Percentiles rank a stretch among this genome's conserved stretches.
Conservation (phyloP, 441 rosid species). For the Eutrema salsugineum region DNA sequence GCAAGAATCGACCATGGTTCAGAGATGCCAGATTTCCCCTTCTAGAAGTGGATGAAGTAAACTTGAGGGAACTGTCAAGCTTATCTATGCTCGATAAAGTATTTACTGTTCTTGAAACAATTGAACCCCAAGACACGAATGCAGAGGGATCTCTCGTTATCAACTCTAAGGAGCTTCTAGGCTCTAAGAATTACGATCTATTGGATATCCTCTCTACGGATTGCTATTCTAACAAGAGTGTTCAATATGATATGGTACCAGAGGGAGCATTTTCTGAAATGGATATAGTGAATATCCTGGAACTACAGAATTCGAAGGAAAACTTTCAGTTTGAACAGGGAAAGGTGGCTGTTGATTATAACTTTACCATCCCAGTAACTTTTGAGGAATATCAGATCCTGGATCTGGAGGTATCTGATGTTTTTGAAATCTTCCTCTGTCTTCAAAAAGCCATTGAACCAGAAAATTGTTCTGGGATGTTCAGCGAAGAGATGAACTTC, state of each 20-base stretch:
- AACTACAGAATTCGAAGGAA: conserved; percentile 26
- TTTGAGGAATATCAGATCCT: conserved; percentile 64
- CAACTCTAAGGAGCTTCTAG: conserved; percentile 45
- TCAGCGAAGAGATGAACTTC: conserved; percentile 58
- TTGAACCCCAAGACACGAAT: conserved; percentile 33
- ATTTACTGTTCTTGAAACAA: conserved; percentile 45
- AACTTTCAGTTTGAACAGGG: conserved; percentile 31
- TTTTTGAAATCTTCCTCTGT: conserved; percentile 42
- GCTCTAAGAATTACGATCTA: conserved; percentile 37
- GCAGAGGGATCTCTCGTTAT: conserved; percentile 30
- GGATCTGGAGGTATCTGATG: conserved; percentile 46
- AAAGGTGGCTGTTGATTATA: conserved; percentile 30
- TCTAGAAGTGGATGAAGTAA: conserved; percentile 70
- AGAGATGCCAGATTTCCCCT: conserved; percentile 46
- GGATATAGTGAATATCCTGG: conserved; percentile 53
- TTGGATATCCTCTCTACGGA: conserved; percentile 45
- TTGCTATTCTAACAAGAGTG: conserved; percentile 42
- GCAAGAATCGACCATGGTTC: conserved; percentile 37
- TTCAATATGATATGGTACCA: conserved; percentile 39
- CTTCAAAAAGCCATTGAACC: conserved; percentile 39
- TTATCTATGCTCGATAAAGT: conserved; percentile 44
- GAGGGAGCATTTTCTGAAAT: conserved; percentile 32
- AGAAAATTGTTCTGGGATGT: conserved; percentile 45
- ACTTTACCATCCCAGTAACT: conserved; percentile 28
- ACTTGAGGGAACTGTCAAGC: conserved; percentile 40